These are phyloP conservation scores for Litsea cubeba DNA, from an alignment of 164 flowering plant genomes.

Conservation along the genomic window DNA sequence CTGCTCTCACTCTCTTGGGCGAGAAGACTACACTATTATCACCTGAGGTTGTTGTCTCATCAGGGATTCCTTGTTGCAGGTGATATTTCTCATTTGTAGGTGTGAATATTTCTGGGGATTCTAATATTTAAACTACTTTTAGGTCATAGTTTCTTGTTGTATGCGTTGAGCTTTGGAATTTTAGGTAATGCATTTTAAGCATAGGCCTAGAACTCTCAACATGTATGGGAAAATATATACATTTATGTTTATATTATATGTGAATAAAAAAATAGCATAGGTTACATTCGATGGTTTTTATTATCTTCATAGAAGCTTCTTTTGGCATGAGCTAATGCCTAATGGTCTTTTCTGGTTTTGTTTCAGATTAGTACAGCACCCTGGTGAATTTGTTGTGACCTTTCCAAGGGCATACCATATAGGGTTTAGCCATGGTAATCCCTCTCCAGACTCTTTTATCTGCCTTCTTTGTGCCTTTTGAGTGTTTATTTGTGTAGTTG, in stretches of 20 bases:
- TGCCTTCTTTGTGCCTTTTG: background rate
- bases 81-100: constrained; percentile 13
- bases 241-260: too few species aligned
- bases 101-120: background rate
- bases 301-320: background rate
- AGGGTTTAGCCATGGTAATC: constrained; percentile 99
- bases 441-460: background rate
- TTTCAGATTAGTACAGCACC: constrained; percentile 83
- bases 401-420: constrained; percentile 99
- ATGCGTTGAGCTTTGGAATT: background rate
- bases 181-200: background rate
- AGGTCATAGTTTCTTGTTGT: background rate
- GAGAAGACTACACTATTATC: constrained; percentile 95
- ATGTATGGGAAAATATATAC: too few species aligned
- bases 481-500: background rate
- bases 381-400: constrained; percentile 99
- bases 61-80: constrained; percentile 98
- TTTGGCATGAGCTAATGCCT: constrained; percentile 18
- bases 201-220: background rate
- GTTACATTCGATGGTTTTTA: too few species aligned
- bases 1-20: constrained; percentile 79
- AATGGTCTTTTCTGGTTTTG: constrained; percentile 9
- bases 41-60: constrained; percentile 76
- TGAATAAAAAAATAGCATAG: too few species aligned
- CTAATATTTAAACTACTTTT: background rate